phyloP scores from a whole-genome alignment of 2,329 filamentous ascomycete genomes.

The Trematosphaeria pertusa region DNA sequence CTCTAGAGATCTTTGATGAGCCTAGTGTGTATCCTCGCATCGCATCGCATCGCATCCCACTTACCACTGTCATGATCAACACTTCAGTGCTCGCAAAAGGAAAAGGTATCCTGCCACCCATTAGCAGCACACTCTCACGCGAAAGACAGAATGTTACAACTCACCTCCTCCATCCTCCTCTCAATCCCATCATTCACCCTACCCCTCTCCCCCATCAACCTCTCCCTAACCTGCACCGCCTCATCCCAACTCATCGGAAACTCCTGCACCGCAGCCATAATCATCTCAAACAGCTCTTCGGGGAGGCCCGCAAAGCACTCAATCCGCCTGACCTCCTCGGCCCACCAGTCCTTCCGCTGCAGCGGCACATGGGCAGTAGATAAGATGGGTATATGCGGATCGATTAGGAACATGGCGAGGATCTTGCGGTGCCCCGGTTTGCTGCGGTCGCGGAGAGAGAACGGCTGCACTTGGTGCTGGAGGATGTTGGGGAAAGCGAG shows the following conservation, averaged over 20 bases:
- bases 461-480: conserved; percentile 39
- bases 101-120: too few relatives aligned
- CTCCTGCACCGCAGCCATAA: conserved; percentile 12
- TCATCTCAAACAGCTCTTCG: conserved; percentile 17
- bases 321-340: conserved; percentile 18
- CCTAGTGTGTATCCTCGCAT: too few relatives aligned
- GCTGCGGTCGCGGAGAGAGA: conserved; percentile 56
- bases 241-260: conserved; percentile 20
- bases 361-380: conserved; percentile 59
- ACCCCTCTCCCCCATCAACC: conserved; percentile 18
- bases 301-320: conserved; percentile 9
- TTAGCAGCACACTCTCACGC: too few relatives aligned
- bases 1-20: too few relatives aligned
- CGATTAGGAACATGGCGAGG: conserved; percentile 64
- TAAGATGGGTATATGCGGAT: conserved; percentile 59
- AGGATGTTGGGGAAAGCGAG: conserved; percentile 62
- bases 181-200: neutral
- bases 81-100: too few relatives aligned
- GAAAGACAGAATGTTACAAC: too few relatives aligned
- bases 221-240: conserved; percentile 14
- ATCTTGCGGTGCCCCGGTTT: conserved; percentile 63
- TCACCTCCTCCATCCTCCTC: too few relatives aligned
- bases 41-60: too few relatives aligned
- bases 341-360: conserved; percentile 56
- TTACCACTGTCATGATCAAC: too few relatives aligned